Evolutionary conservation across 1,139 yeast genomes (phyloP).

Genomic region (Taphrina betulina): DNA sequence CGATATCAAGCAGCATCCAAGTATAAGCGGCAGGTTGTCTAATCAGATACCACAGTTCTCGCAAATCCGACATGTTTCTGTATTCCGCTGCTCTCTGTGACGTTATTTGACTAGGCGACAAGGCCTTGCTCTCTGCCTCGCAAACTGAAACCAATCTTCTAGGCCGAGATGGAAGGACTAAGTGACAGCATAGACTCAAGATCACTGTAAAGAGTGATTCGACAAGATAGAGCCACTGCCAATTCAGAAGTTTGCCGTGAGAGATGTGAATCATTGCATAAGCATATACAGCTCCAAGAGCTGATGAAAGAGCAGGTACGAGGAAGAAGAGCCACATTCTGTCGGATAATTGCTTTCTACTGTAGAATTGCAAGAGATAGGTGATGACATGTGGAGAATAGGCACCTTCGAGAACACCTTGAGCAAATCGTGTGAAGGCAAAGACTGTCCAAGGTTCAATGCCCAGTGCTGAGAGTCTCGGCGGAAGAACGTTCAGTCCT

Average conservation of each 20-base stretch:
- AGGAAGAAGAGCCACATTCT: constrained; percentile 1
- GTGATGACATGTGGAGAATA: background rate
- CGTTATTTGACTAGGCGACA: no score
- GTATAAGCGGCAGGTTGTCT: background rate
- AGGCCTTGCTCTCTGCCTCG: no score
- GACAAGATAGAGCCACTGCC: no score
- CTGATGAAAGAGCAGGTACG: constrained; percentile 1
- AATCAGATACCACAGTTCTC: background rate
- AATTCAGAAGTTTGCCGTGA: no score
- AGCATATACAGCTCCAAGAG: background rate
- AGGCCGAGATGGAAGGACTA: no score
- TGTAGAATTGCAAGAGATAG: background rate
- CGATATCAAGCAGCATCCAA: constrained; percentile 5
- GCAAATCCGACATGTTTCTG: no score
- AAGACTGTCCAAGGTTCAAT: constrained; percentile 1
- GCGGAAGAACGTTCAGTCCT: no score
- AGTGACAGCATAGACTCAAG: no score
- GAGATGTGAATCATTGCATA: constrained; percentile 3
- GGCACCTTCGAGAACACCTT: constrained; percentile 3
- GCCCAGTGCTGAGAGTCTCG: no score
- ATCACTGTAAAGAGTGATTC: no score
- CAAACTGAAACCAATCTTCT: no score
- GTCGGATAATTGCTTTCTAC: background rate
- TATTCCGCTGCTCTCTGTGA: no score
- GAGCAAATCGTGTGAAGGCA: background rate